Percentiles rank a stretch among this genome's conserved stretches.
These are phyloP conservation scores for Pigoraptor vietnamica DNA, from an alignment of 78 protist genomes.

Conservation along the genomic window DNA sequence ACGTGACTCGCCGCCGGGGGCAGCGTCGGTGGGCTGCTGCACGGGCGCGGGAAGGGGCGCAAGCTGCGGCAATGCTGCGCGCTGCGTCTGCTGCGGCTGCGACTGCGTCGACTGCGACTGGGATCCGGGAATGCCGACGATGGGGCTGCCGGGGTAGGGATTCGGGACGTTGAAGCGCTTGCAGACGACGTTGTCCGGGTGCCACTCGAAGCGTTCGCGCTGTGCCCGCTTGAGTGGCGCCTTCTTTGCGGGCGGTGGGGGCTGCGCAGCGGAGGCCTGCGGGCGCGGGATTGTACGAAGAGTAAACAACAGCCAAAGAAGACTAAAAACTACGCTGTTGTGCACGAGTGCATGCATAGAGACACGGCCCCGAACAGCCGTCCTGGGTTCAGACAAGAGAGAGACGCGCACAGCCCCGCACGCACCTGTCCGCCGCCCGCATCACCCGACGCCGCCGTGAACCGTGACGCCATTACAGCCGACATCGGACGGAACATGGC, in stretches of 20 bases:
- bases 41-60: not conserved
- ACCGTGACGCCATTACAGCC: not conserved
- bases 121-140: not conserved
- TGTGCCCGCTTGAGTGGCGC: not conserved
- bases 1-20: not conserved
- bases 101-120: not conserved
- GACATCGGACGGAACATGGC: not conserved
- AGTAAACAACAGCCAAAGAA: too few species aligned
- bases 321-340: too few species aligned
- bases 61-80: not conserved
- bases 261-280: not conserved
- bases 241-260: not conserved
- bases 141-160: not conserved
- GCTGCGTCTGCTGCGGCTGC: not conserved
- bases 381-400: too few species aligned
- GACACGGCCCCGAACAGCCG: too few species aligned
- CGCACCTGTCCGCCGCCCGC: not conserved
- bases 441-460: not conserved
- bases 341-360: too few species aligned
- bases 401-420: not conserved
- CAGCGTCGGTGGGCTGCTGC: not conserved
- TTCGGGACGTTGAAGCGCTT: not conserved
- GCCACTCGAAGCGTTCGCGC: not conserved
- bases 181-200: slow-evolving; percentile 1
- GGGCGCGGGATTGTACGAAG: not conserved